phyloP scores from a whole-genome alignment of 2,329 filamentous ascomycete species.

The Botrytis deweyae region DNA sequence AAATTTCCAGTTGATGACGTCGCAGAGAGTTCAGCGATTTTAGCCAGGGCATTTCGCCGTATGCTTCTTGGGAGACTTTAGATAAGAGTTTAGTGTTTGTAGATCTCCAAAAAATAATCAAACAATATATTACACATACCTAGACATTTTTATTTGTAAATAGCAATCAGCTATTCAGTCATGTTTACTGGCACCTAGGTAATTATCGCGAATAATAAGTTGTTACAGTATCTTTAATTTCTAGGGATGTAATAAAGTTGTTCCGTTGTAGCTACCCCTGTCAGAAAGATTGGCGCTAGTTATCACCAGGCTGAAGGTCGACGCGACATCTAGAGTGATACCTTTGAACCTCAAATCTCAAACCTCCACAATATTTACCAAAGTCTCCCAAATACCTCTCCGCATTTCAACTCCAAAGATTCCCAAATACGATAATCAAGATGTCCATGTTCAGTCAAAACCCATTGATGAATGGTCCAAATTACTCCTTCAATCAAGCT shows the following conservation, averaged over 20 bases:
- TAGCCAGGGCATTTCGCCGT: slow-evolving; percentile 62
- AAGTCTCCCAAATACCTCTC: slow-evolving; percentile 14
- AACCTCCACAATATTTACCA: slow-evolving; percentile 16
- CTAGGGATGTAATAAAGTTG: background rate
- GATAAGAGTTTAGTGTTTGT: background rate
- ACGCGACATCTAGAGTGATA: slow-evolving; percentile 29
- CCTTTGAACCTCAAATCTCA: slow-evolving; percentile 21
- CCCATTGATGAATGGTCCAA: slow-evolving; percentile 65
- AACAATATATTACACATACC: slow-evolving; percentile 3
- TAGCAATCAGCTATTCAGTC: background rate
- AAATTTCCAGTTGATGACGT: slow-evolving; percentile 53
- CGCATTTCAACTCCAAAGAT: slow-evolving; percentile 12
- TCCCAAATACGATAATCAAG: slow-evolving; percentile 32
- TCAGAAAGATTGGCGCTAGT: slow-evolving; percentile 21
- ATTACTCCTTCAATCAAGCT: slow-evolving; percentile 65
- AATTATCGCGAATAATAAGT: background rate
- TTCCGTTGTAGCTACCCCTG: slow-evolving; percentile 34
- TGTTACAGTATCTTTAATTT: background rate
- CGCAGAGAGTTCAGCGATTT: slow-evolving; percentile 63
- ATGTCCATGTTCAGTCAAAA: slow-evolving; percentile 73
- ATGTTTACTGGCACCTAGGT: background rate
- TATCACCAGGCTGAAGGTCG: slow-evolving; percentile 31
- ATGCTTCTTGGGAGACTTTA: slow-evolving; percentile 50
- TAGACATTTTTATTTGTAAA: slow-evolving; percentile 13
- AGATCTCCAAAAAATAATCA: background rate